Percentiles rank a stretch among this genome's conserved stretches.
Conservation (phyloP, 768 basidiomycete species). For the Tephrocybe rancida region DNA sequence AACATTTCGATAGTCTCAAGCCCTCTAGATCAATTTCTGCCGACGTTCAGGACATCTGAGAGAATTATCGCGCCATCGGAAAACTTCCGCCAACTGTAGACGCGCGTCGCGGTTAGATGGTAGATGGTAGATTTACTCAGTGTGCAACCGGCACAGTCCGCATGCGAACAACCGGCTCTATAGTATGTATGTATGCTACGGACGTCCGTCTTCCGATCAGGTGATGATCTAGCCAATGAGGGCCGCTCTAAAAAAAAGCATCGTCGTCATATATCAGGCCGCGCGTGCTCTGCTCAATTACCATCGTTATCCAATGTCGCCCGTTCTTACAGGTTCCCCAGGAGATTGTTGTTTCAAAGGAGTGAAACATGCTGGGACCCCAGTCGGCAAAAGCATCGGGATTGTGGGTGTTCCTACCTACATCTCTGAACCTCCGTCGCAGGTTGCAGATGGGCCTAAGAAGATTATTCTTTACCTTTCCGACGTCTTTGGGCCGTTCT, state of each 20-base stretch:
- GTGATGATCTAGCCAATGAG: background rate
- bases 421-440: conserved; percentile 38
- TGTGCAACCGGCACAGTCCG: too few species aligned
- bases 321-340: conserved; percentile 43
- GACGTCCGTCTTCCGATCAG: background rate
- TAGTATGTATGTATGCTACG: background rate
- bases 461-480: conserved; percentile 60
- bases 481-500: conserved; percentile 64
- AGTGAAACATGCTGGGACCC: conserved; percentile 52
- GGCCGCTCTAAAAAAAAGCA: background rate
- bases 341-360: conserved; percentile 56
- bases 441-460: conserved; percentile 20
- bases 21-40: too few species aligned
- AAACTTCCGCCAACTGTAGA: too few species aligned
- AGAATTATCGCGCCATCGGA: too few species aligned
- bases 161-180: background rate
- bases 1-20: too few species aligned
- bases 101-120: too few species aligned
- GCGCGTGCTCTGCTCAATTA: background rate
- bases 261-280: background rate
- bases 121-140: too few species aligned
- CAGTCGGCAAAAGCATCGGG: conserved; percentile 41
- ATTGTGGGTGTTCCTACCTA: conserved; percentile 55
- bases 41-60: too few species aligned
- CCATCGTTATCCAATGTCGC: conserved; percentile 13